Conservation (phyloP, 129 eudicot genomes). For the Lactuca saligna region DNA sequence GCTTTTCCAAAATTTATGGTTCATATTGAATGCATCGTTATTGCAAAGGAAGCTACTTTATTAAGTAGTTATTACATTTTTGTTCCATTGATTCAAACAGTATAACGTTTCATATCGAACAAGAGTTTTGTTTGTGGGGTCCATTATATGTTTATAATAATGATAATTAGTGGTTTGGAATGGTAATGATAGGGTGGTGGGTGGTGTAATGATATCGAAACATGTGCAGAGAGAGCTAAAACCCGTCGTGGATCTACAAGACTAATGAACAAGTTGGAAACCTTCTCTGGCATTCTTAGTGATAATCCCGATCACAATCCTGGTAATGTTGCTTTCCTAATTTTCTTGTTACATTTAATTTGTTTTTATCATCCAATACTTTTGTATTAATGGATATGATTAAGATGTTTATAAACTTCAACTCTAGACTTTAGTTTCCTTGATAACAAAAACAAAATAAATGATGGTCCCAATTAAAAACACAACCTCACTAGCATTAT, state of each 20-base stretch:
- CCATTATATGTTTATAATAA: constrained; percentile 11
- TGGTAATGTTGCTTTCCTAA: constrained; percentile 37
- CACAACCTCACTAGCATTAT: too few relatives aligned
- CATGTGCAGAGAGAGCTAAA: constrained; percentile 78
- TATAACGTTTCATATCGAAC: background rate
- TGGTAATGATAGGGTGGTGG: constrained; percentile 81
- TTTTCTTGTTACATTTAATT: background rate
- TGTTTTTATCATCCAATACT: background rate
- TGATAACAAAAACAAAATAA: too few relatives aligned
- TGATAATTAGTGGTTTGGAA: constrained; percentile 16
- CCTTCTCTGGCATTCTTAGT: constrained; percentile 84
- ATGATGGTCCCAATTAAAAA: too few relatives aligned
- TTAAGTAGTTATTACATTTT: background rate
- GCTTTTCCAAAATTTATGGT: background rate
- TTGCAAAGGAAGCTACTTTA: background rate
- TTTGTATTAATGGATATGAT: background rate
- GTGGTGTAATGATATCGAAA: constrained; percentile 86
- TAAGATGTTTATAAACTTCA: background rate
- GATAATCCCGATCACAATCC: constrained; percentile 74
- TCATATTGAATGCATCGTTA: background rate
- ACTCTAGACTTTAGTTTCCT: too few relatives aligned
- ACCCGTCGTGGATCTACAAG: constrained; percentile 85
- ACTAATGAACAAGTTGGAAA: constrained; percentile 62
- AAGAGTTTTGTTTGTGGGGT: constrained; percentile 25
- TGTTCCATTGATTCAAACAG: background rate